Conservation (phyloP, 2,329 filamentous ascomycete genomes). For the Cytospora paraplurivora region DNA sequence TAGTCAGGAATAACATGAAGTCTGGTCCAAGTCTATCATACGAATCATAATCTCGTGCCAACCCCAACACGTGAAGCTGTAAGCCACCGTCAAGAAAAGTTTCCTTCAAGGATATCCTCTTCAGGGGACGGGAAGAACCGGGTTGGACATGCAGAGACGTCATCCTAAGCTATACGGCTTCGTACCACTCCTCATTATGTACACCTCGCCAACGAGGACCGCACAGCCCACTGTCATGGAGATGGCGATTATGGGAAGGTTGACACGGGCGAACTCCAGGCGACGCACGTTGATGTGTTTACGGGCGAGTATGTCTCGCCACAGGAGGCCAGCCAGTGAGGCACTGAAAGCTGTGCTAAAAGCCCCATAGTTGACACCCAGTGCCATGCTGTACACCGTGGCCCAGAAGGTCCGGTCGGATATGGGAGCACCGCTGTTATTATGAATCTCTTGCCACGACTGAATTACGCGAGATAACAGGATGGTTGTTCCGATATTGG, state of each 20-base stretch:
- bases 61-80: neutral
- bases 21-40: too few species aligned
- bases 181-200: conserved; percentile 52
- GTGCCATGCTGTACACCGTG: conserved; percentile 72
- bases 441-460: conserved; percentile 65
- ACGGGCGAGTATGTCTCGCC: conserved; percentile 68
- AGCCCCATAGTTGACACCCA: conserved; percentile 75
- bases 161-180: conserved; percentile 39
- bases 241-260: conserved; percentile 70
- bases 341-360: conserved; percentile 74
- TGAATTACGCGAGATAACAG: conserved; percentile 71
- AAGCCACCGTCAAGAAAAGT: neutral
- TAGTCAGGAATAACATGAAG: too few species aligned
- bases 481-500: conserved; percentile 76
- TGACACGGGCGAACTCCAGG: conserved; percentile 68
- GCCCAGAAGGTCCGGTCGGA: conserved; percentile 70
- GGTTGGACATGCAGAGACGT: neutral
- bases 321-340: conserved; percentile 70
- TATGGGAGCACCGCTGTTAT: conserved; percentile 49
- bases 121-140: neutral
- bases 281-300: conserved; percentile 68
- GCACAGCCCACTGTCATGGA: conserved; percentile 65
- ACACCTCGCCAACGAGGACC: conserved; percentile 65
- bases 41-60: too few species aligned
- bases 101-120: neutral